A percentile compares a stretch with the other conserved stretches of the same genome.
phyloP scores from a whole-genome alignment of 805 yeast species.

The Candida bentonensis region DNA sequence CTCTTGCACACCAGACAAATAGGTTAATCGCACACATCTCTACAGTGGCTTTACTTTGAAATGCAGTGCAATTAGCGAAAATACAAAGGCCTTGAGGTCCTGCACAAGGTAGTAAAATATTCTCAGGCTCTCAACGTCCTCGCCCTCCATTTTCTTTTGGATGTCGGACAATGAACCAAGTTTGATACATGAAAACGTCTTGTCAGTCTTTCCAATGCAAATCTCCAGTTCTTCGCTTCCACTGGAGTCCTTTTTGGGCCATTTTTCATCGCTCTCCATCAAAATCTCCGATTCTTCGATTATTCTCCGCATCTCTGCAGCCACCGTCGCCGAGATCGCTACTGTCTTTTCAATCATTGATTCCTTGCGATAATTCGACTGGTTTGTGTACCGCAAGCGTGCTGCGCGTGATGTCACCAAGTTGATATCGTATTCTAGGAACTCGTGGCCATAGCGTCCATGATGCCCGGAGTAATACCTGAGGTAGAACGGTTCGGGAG shows the following conservation, averaged over 20 bases:
- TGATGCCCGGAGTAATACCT: slow-evolving; percentile 31
- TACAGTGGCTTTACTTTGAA: slow-evolving; percentile 22
- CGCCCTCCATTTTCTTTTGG: slow-evolving; percentile 16
- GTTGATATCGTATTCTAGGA: slow-evolving; percentile 26
- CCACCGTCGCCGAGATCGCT: slow-evolving; percentile 22
- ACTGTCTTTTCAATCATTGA: slow-evolving; percentile 24
- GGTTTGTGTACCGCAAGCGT: slow-evolving; percentile 29
- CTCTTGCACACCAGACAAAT: no score
- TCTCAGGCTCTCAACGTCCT: slow-evolving; percentile 31
- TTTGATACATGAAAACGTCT: slow-evolving; percentile 21
- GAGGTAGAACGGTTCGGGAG: slow-evolving; percentile 23
- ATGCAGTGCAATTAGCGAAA: slow-evolving; percentile 28
- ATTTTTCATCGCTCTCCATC: slow-evolving; percentile 25
- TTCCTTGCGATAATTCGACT: slow-evolving; percentile 32
- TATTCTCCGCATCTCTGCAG: slow-evolving; percentile 23
- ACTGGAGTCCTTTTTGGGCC: slow-evolving; percentile 28
- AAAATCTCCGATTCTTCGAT: slow-evolving; percentile 28
- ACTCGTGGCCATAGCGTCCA: slow-evolving; percentile 34
- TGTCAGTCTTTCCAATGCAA: slow-evolving; percentile 23
- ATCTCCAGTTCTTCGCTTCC: slow-evolving; percentile 31
- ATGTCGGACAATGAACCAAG: slow-evolving; percentile 29
- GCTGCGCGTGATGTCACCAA: slow-evolving; percentile 21
- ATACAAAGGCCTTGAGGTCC: slow-evolving; percentile 29
- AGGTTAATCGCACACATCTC: not conserved
- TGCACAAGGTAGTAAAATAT: slow-evolving; percentile 30